Conservation (phyloP, 495 filamentous ascomycete genomes). For the Neurospora sp. region DNA sequence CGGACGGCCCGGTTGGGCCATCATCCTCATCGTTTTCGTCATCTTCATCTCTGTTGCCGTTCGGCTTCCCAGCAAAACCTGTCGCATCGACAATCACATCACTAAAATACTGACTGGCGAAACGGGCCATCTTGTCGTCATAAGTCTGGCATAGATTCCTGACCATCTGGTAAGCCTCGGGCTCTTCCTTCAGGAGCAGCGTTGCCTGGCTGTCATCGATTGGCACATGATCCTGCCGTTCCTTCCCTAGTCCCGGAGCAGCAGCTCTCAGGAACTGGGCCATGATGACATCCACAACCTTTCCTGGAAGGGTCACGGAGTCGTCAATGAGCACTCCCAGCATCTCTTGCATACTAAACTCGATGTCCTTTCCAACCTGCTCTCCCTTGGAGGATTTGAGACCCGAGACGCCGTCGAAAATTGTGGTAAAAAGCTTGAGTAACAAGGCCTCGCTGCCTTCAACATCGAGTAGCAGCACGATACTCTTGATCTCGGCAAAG, state of each 20-base stretch:
- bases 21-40: constrained; percentile 66
- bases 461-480: constrained; percentile 87
- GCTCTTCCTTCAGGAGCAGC: constrained; percentile 71
- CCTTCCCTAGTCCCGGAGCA: constrained; percentile 45
- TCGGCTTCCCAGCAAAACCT: constrained; percentile 35
- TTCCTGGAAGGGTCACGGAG: constrained; percentile 61
- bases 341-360: constrained; percentile 81
- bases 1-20: constrained; percentile 49
- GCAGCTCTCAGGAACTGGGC: constrained; percentile 89
- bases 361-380: constrained; percentile 77
- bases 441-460: constrained; percentile 67
- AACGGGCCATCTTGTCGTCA: constrained; percentile 85
- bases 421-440: constrained; percentile 67
- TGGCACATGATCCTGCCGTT: constrained; percentile 37
- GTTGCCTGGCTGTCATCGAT: constrained; percentile 54
- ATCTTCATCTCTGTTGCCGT: constrained; percentile 43
- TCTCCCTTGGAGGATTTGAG: constrained; percentile 66
- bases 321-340: constrained; percentile 84
- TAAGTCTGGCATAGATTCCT: constrained; percentile 86
- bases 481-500: constrained; percentile 85
- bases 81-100: constrained; percentile 89
- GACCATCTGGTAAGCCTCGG: constrained; percentile 91
- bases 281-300: constrained; percentile 87
- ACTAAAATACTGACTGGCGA: constrained; percentile 93
- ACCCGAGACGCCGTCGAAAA: constrained; percentile 88